phyloP scores from a whole-genome alignment of 2,329 filamentous ascomycete species.

The Laburnicola sp. region DNA sequence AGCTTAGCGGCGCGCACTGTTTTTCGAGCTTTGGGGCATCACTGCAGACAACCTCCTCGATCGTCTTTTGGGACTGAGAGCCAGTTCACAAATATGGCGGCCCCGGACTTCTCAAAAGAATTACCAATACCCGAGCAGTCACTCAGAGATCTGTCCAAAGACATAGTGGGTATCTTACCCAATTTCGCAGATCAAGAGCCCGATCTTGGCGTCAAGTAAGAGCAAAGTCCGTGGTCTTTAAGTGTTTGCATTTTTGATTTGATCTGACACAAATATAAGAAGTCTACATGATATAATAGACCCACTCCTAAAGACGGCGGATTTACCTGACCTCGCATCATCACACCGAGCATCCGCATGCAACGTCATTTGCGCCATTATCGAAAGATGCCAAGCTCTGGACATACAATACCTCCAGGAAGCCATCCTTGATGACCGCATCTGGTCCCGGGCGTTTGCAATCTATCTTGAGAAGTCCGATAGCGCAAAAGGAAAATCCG shows the following conservation, averaged over 20 bases:
- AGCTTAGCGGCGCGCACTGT: slow-evolving; percentile 11
- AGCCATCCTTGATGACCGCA: slow-evolving; percentile 38
- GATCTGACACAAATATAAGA: slow-evolving; percentile 30
- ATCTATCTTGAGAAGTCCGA: slow-evolving; percentile 50
- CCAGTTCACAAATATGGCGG: slow-evolving; percentile 14
- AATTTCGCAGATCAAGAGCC: slow-evolving; percentile 30
- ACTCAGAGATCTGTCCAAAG: slow-evolving; percentile 30
- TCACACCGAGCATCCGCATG: slow-evolving; percentile 52
- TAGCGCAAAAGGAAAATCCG: slow-evolving; percentile 52
- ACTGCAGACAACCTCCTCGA: background rate
- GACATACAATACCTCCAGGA: slow-evolving; percentile 28
- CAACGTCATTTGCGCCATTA: slow-evolving; percentile 51
- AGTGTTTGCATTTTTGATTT: slow-evolving; percentile 12
- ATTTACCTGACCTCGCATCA: slow-evolving; percentile 33
- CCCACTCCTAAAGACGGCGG: slow-evolving; percentile 40
- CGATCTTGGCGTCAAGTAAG: slow-evolving; percentile 42
- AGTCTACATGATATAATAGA: slow-evolving; percentile 31
- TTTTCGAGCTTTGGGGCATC: slow-evolving; percentile 4
- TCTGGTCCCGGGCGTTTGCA: slow-evolving; percentile 46
- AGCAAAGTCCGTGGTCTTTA: slow-evolving; percentile 40
- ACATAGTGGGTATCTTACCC: slow-evolving; percentile 20
- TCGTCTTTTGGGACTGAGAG: background rate
- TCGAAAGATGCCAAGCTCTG: slow-evolving; percentile 46
- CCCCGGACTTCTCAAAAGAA: background rate
- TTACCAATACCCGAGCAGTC: slow-evolving; percentile 31